phyloP scores from a whole-genome alignment of 192 early-diverging fungal species.

The Podila minutissima region DNA sequence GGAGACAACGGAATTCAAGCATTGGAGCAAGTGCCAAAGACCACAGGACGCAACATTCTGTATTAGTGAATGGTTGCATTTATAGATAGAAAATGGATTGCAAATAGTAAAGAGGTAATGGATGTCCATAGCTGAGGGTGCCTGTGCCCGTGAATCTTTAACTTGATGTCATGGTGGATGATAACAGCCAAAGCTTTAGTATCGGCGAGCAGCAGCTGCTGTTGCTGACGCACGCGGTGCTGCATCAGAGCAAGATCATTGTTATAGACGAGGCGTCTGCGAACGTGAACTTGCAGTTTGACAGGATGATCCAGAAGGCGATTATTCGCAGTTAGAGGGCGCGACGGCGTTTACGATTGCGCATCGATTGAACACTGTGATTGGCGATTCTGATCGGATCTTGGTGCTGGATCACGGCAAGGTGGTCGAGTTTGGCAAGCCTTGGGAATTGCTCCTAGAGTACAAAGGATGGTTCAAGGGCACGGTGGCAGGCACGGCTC shows the following conservation, averaged over 20 bases:
- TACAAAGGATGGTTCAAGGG: too few species aligned
- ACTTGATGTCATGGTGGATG: slow-evolving; percentile 79
- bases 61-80: too few species aligned
- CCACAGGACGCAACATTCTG: too few species aligned
- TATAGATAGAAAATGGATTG: too few species aligned
- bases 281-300: slow-evolving; percentile 68
- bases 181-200: slow-evolving; percentile 83
- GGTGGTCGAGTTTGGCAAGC: slow-evolving; percentile 73
- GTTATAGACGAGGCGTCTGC: slow-evolving; percentile 87
- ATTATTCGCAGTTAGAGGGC: slow-evolving; percentile 55
- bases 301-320: slow-evolving; percentile 73
- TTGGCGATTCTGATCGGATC: slow-evolving; percentile 68
- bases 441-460: too few species aligned
- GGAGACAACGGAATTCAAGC: too few species aligned
- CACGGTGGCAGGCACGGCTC: too few species aligned
- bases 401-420: slow-evolving; percentile 79
- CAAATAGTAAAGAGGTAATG: too few species aligned
- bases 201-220: slow-evolving; percentile 66
- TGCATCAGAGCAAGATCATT: slow-evolving; percentile 78
- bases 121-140: too few species aligned
- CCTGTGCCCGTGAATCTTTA: too few species aligned
- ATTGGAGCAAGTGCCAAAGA: too few species aligned
- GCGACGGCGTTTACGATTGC: slow-evolving; percentile 52
- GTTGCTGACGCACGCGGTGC: slow-evolving; percentile 69
- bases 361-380: slow-evolving; percentile 41